Evolutionary conservation across 164 flowering plant species (phyloP).

Genomic region (Aristolochia fimbriata): DNA sequence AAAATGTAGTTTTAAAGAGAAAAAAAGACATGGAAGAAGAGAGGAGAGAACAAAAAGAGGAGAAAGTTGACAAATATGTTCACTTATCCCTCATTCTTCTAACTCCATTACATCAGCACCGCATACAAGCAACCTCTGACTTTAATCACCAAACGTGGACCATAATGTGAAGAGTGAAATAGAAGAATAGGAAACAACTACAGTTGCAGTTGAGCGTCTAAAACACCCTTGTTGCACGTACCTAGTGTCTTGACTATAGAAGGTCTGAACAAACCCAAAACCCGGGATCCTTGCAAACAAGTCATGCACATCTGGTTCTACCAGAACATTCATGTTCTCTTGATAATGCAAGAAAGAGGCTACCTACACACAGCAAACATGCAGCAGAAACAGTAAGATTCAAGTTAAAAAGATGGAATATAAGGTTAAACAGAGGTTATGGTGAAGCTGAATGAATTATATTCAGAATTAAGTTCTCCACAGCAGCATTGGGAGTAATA

Average conservation of each 20-base stretch:
- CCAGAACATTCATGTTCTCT: constrained; percentile 95
- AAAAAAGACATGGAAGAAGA: too few relatives aligned
- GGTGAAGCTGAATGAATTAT: too few relatives aligned
- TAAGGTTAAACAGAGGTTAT: too few relatives aligned
- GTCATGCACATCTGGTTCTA: constrained; percentile 98
- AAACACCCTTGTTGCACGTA: constrained; percentile 15
- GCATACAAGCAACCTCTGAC: too few relatives aligned
- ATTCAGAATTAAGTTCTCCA: too few relatives aligned
- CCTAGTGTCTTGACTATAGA: constrained; percentile 95
- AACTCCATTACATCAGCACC: too few relatives aligned
- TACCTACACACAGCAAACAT: constrained; percentile 39
- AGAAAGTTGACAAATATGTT: neutral
- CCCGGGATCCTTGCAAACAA: constrained; percentile 97
- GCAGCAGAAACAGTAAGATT: neutral
- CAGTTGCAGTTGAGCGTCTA: constrained; percentile 1
- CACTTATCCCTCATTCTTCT: too few relatives aligned
- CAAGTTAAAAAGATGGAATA: too few relatives aligned
- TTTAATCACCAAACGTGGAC: too few relatives aligned
- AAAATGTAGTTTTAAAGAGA: too few relatives aligned
- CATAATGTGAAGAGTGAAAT: neutral
- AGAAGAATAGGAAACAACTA: constrained; percentile 3
- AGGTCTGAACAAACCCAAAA: constrained; percentile 97
- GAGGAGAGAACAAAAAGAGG: neutral
- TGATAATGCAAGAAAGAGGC: constrained; percentile 81
- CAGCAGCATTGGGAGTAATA: too few relatives aligned